These are phyloP conservation scores for Rubia tinctorum DNA, from an alignment of 305 asterid genomes.

Conservation along the genomic window DNA sequence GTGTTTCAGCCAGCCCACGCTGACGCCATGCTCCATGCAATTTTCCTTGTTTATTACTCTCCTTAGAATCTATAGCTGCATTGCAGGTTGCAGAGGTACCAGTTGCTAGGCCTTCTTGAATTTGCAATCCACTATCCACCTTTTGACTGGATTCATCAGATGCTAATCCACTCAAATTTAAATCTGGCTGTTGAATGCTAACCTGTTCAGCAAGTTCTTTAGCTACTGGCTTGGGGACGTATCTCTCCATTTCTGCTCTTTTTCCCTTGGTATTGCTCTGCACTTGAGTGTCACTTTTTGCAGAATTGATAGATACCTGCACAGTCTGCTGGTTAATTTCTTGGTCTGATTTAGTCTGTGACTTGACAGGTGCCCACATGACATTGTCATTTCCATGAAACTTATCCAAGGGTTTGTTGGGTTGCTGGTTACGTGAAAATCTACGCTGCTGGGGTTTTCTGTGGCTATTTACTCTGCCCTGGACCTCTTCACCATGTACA, in stretches of 20 bases:
- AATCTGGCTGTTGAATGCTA: slow-evolving; percentile 32
- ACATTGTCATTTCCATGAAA: slow-evolving; percentile 57
- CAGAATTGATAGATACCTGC: slow-evolving; percentile 33
- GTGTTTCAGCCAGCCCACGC: slow-evolving; percentile 43
- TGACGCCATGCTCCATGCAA: slow-evolving; percentile 64
- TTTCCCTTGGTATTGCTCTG: slow-evolving; percentile 64
- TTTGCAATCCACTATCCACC: slow-evolving; percentile 32
- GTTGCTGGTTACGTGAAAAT: slow-evolving; percentile 60
- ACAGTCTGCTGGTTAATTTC: slow-evolving; percentile 41
- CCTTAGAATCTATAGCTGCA: slow-evolving; percentile 32
- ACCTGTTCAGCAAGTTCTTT: slow-evolving; percentile 89
- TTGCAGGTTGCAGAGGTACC: slow-evolving; percentile 31
- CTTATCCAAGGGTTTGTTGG: slow-evolving; percentile 55
- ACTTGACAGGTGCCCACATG: slow-evolving; percentile 92
- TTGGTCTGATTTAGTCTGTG: slow-evolving; percentile 59
- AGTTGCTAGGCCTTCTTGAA: slow-evolving; percentile 30
- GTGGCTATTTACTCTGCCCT: slow-evolving; percentile 46
- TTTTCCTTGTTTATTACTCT: slow-evolving; percentile 52
- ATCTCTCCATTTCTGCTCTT: slow-evolving; percentile 98
- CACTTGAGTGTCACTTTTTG: slow-evolving; percentile 39
- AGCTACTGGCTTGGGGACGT: slow-evolving; percentile 91
- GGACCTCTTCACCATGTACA: slow-evolving; percentile 47
- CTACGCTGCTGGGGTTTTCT: slow-evolving; percentile 73
- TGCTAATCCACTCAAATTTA: slow-evolving; percentile 33
- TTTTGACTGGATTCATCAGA: slow-evolving; percentile 39